These are phyloP conservation scores for Fomitopsis schrenkii DNA, from an alignment of 1,284 basidiomycete genomes.

Conservation along the genomic window DNA sequence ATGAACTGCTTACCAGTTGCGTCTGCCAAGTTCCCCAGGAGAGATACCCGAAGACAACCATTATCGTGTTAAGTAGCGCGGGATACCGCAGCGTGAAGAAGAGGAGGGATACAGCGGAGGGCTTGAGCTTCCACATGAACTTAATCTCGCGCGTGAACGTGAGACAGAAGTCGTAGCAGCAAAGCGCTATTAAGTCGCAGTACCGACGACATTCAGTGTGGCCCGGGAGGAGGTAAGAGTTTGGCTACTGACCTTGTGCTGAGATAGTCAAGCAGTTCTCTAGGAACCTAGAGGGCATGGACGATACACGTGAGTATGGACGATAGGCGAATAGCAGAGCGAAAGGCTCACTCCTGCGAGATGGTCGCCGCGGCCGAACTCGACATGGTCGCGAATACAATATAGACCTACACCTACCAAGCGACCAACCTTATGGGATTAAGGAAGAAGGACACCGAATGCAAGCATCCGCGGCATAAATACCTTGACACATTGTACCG, in stretches of 20 bases:
- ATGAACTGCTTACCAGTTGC: not conserved
- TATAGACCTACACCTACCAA: not conserved
- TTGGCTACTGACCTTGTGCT: not conserved
- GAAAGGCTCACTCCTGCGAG: not conserved
- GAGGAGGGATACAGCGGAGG: not conserved
- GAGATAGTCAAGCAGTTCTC: not conserved
- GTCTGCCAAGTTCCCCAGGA: not conserved
- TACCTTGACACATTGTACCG: not conserved
- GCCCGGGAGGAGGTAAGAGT: not conserved
- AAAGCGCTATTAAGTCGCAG: not conserved
- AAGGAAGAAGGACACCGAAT: not conserved
- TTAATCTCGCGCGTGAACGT: not conserved
- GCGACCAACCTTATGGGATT: not conserved
- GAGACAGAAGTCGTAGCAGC: not conserved
- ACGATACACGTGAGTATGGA: not conserved
- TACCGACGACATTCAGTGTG: not conserved
- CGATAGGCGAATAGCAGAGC: not conserved
- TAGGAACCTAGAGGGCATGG: not conserved
- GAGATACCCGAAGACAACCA: not conserved
- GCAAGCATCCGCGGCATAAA: not conserved
- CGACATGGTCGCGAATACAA: not conserved
- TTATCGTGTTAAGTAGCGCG: not conserved
- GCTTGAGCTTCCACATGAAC: not conserved
- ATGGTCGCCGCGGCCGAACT: not conserved
- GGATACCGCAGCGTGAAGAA: not conserved